Percentiles rank a stretch among this genome's conserved stretches.
These are phyloP conservation scores for Tricholoma hemisulphureum DNA, from an alignment of 768 basidiomycete species.

Conservation along the genomic window DNA sequence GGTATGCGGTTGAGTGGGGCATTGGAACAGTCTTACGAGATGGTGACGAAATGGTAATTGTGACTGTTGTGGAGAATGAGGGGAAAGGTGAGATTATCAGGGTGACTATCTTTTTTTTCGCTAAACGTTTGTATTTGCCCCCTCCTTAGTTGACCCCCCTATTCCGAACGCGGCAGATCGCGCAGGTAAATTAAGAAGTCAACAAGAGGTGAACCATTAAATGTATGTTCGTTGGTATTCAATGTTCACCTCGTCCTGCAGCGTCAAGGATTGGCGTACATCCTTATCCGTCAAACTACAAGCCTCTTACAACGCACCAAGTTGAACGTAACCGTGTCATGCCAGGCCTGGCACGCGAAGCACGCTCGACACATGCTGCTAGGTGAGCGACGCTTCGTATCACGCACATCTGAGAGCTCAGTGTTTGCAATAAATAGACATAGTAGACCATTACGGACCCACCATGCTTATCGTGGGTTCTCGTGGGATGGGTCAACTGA, in stretches of 20 bases:
- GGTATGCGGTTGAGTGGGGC: constrained; percentile 97
- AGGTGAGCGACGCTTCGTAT: constrained; percentile 38
- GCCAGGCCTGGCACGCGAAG: constrained; percentile 98
- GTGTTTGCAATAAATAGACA: constrained; percentile 41
- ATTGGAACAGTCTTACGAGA: constrained; percentile 94
- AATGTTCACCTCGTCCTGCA: constrained; percentile 28
- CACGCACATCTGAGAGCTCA: neutral
- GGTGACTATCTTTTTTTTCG: neutral
- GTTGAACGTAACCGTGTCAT: constrained; percentile 81
- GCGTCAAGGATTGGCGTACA: constrained; percentile 87
- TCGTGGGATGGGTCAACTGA: constrained; percentile 83
- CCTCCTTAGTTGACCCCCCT: constrained; percentile 56
- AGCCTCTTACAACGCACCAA: constrained; percentile 87
- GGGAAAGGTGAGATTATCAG: constrained; percentile 60
- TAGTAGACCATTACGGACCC: constrained; percentile 85
- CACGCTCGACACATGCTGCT: constrained; percentile 87
- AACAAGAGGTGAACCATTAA: constrained; percentile 73
- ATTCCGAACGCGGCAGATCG: constrained; percentile 74
- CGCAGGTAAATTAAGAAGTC: constrained; percentile 74
- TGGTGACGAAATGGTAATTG: constrained; percentile 90
- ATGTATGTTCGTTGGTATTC: neutral
- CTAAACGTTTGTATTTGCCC: constrained; percentile 9
- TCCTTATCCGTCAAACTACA: constrained; percentile 87
- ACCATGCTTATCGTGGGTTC: constrained; percentile 94
- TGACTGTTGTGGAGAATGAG: constrained; percentile 92